Conservation (phyloP, 768 basidiomycete species). For the Tremella mesenterica region DNA sequence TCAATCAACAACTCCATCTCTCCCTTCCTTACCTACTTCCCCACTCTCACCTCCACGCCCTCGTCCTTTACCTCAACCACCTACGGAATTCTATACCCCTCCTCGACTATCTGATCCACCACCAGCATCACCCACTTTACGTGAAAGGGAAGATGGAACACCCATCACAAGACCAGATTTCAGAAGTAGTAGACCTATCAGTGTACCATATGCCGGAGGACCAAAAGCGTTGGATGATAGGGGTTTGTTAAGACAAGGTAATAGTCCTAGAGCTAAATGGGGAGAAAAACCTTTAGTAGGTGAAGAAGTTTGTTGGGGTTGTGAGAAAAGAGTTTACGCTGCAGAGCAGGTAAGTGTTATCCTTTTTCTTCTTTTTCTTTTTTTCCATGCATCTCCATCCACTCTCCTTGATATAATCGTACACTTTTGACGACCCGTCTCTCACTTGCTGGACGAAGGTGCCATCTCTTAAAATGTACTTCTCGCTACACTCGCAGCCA, state of each 20-base stretch:
- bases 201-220: slow-evolving; percentile 31
- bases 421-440: too few species aligned
- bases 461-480: too few species aligned
- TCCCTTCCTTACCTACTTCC: slow-evolving; percentile 1
- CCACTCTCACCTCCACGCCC: slow-evolving; percentile 11
- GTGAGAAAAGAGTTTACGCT: slow-evolving; percentile 39
- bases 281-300: slow-evolving; percentile 27
- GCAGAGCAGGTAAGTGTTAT: slow-evolving; percentile 27
- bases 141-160: slow-evolving; percentile 13
- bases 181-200: slow-evolving; percentile 20
- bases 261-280: slow-evolving; percentile 35
- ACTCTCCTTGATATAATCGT: background rate
- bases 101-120: slow-evolving; percentile 9
- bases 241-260: slow-evolving; percentile 26
- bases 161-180: slow-evolving; percentile 30
- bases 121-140: background rate
- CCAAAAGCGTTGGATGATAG: slow-evolving; percentile 32
- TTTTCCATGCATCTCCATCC: background rate
- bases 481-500: too few species aligned
- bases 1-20: background rate
- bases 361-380: background rate
- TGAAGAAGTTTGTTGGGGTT: slow-evolving; percentile 31
- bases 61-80: slow-evolving; percentile 11
- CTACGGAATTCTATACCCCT: slow-evolving; percentile 33
- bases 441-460: too few species aligned